Evolutionary conservation across 2,329 filamentous ascomycete genomes (phyloP).

Genomic region (Sphaerulina musiva): DNA sequence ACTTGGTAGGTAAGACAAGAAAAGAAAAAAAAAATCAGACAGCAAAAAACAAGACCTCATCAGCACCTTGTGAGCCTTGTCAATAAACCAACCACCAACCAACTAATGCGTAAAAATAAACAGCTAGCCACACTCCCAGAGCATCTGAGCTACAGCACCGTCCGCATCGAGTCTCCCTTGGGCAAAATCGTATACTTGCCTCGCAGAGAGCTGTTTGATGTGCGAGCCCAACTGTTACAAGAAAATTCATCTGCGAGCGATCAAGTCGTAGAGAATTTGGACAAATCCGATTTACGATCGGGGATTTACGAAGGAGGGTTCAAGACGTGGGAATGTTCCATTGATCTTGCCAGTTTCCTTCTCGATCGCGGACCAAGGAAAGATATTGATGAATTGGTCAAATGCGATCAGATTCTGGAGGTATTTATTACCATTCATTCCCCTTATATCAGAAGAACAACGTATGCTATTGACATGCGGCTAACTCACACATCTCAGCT

Average conservation of each 20-base stretch:
- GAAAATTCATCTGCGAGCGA: constrained; percentile 46
- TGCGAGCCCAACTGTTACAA: constrained; percentile 74
- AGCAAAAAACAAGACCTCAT: no score
- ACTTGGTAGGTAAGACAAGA: constrained; percentile 41
- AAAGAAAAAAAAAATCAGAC: no score
- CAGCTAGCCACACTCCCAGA: constrained; percentile 59
- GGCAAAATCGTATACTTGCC: constrained; percentile 53
- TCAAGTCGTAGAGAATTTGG: constrained; percentile 53
- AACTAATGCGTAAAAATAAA: background rate
- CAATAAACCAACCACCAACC: background rate
- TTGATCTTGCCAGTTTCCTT: constrained; percentile 66
- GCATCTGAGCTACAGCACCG: constrained; percentile 62
- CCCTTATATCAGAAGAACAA: no score
- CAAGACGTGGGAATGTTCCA: constrained; percentile 83
- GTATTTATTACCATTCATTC: constrained; percentile 19
- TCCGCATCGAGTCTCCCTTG: constrained; percentile 56
- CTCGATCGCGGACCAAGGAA: constrained; percentile 45
- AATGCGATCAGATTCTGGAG: constrained; percentile 47
- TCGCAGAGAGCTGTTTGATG: constrained; percentile 73
- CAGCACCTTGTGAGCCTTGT: no score
- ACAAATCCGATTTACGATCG: constrained; percentile 67
- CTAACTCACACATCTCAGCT: constrained; percentile 45
- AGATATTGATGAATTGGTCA: constrained; percentile 44
- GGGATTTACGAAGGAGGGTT: constrained; percentile 82
- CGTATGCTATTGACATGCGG: no score